Conservation (phyloP, 2,329 filamentous ascomycete species). For the Trichophyton benhamiae region DNA sequence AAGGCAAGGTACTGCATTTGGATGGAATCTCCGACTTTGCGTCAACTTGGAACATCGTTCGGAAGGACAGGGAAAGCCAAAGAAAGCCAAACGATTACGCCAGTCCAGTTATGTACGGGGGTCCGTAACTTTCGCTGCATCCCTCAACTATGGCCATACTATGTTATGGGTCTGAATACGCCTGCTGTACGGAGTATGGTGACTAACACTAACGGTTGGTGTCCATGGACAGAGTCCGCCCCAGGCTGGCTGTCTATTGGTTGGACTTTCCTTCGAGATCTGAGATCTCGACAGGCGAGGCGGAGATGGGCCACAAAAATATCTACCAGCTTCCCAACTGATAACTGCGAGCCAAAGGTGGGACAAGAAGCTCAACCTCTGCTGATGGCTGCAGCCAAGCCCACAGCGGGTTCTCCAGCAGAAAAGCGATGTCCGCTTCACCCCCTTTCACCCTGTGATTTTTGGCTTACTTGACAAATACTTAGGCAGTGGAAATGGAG, state of each 20-base stretch:
- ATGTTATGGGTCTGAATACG: background rate
- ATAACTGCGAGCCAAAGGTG: background rate
- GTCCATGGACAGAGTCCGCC: background rate
- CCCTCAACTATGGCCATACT: background rate
- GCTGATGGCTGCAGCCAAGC: background rate
- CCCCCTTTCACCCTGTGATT: background rate
- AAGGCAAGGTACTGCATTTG: background rate
- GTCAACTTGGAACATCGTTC: conserved; percentile 3
- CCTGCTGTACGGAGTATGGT: background rate
- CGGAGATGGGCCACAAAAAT: background rate
- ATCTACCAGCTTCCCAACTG: background rate
- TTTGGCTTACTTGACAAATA: background rate
- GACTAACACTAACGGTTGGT: background rate
- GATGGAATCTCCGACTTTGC: conserved; percentile 1
- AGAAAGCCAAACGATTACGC: background rate
- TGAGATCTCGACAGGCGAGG: background rate
- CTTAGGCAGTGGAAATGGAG: background rate
- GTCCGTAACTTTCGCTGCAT: background rate
- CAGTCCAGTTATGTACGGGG: background rate
- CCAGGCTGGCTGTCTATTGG: background rate
- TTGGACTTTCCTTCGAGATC: background rate
- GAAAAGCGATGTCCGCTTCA: background rate
- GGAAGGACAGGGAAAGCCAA: background rate
- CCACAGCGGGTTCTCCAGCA: background rate
- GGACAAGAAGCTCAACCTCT: background rate